A percentile compares a stretch with the other conserved stretches of the same genome.
Evolutionary conservation across 495 filamentous ascomycete species (phyloP).

Genomic region (Aspergillus saccharolyticus): DNA sequence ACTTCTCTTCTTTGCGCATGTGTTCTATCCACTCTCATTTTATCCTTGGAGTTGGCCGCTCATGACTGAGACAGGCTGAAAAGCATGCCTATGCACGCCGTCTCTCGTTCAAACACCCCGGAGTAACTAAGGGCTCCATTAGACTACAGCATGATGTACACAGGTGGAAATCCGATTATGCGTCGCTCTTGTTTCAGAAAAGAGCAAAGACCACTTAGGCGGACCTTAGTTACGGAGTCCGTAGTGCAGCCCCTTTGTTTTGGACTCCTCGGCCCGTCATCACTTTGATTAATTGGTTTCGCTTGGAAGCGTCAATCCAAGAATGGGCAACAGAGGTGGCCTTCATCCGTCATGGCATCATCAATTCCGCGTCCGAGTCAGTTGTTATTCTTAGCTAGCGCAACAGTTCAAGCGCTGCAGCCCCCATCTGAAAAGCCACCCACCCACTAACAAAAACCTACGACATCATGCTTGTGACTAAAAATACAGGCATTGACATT

Average conservation of each 20-base stretch:
- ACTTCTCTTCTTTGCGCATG: too few relatives aligned
- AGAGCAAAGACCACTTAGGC: neutral
- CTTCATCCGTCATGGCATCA: neutral
- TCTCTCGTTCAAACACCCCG: neutral
- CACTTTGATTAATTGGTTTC: neutral
- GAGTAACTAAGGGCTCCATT: neutral
- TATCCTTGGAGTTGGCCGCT: too few relatives aligned
- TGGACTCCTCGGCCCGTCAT: neutral
- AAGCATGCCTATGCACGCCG: neutral
- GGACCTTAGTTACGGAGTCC: neutral
- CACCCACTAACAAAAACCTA: neutral
- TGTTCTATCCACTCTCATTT: too few relatives aligned
- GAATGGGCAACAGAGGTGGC: neutral
- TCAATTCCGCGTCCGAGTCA: neutral
- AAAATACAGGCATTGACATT: neutral
- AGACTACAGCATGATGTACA: neutral
- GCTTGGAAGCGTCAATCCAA: neutral
- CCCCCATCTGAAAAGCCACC: neutral
- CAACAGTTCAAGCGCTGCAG: neutral
- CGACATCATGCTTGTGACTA: neutral
- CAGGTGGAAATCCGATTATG: neutral
- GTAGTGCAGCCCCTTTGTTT: constrained; percentile 1
- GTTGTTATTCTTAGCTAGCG: neutral
- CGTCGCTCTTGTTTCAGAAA: neutral
- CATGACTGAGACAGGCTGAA: neutral